phyloP scores from a whole-genome alignment of 2,329 filamentous ascomycete genomes.

The Penicillium sp. region DNA sequence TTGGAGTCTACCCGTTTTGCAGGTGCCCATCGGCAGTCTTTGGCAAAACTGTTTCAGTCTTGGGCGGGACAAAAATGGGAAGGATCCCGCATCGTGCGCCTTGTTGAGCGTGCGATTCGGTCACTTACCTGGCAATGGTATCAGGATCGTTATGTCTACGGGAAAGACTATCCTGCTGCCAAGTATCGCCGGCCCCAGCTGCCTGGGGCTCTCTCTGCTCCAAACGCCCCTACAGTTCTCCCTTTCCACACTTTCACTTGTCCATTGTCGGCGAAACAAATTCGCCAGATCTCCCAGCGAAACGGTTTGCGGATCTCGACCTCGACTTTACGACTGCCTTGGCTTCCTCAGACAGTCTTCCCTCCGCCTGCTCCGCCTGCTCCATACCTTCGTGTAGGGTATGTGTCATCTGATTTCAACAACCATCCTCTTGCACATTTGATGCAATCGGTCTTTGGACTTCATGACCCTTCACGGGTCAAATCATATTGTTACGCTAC shows the following conservation, averaged over 20 bases:
- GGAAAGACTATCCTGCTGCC: constrained; percentile 56
- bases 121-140: constrained; percentile 84
- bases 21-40: constrained; percentile 25
- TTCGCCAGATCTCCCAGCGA: constrained; percentile 90
- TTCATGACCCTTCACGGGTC: constrained; percentile 73
- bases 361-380: constrained; percentile 80
- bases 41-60: constrained; percentile 43
- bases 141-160: constrained; percentile 71
- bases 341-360: constrained; percentile 80
- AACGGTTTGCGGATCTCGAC: constrained; percentile 92
- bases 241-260: constrained; percentile 98
- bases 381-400: constrained; percentile 86
- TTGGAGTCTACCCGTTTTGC: constrained; percentile 28
- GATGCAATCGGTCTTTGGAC: constrained; percentile 97
- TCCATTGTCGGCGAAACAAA: constrained; percentile 85
- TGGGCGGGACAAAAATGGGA: constrained; percentile 84
- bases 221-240: constrained; percentile 87
- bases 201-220: constrained; percentile 72
- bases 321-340: constrained; percentile 81
- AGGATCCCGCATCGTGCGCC: constrained; percentile 77
- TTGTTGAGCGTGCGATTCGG: constrained; percentile 82
- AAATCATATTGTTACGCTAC: constrained; percentile 96
- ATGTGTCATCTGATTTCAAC: constrained; percentile 98
- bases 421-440: constrained; percentile 95
- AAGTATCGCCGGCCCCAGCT: constrained; percentile 73